A percentile compares a stretch with the other conserved stretches of the same genome.
These are phyloP conservation scores for Earliella scabrosa DNA, from an alignment of 1,284 basidiomycete genomes.

Conservation along the genomic window DNA sequence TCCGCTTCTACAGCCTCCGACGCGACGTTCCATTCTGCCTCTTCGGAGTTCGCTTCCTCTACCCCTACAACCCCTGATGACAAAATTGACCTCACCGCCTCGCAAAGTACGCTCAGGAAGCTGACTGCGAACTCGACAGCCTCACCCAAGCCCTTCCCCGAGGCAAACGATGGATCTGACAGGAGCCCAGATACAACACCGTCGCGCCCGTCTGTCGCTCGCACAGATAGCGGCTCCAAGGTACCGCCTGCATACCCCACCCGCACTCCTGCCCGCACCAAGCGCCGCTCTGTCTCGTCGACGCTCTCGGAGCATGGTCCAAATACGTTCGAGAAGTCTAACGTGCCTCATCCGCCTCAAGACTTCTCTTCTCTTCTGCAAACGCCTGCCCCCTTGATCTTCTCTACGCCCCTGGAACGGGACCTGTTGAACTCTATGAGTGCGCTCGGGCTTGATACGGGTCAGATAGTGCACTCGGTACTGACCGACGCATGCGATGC, in stretches of 20 bases:
- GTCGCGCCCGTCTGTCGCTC: constrained; percentile 28
- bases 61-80: constrained; percentile 60
- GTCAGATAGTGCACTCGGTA: constrained; percentile 94
- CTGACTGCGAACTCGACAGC: constrained; percentile 13
- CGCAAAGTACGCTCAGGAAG: constrained; percentile 44
- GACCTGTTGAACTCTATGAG: constrained; percentile 80
- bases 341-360: constrained; percentile 49
- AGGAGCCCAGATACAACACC: constrained; percentile 18
- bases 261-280: constrained; percentile 92
- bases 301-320: constrained; percentile 67
- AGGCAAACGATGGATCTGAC: constrained; percentile 42
- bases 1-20: constrained; percentile 52
- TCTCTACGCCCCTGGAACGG: constrained; percentile 84
- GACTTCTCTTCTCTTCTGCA: constrained; percentile 79
- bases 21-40: constrained; percentile 56
- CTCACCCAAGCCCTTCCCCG: constrained; percentile 41
- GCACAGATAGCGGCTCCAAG: constrained; percentile 38
- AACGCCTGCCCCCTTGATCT: constrained; percentile 77
- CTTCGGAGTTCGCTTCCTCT: constrained; percentile 56
- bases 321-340: constrained; percentile 51
- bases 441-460: constrained; percentile 87
- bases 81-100: constrained; percentile 3
- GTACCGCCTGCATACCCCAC: constrained; percentile 64
- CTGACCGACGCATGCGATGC: constrained; percentile 92
- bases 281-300: constrained; percentile 91